phyloP scores from a whole-genome alignment of 2,329 filamentous ascomycete species.

The Xylaria sp. region DNA sequence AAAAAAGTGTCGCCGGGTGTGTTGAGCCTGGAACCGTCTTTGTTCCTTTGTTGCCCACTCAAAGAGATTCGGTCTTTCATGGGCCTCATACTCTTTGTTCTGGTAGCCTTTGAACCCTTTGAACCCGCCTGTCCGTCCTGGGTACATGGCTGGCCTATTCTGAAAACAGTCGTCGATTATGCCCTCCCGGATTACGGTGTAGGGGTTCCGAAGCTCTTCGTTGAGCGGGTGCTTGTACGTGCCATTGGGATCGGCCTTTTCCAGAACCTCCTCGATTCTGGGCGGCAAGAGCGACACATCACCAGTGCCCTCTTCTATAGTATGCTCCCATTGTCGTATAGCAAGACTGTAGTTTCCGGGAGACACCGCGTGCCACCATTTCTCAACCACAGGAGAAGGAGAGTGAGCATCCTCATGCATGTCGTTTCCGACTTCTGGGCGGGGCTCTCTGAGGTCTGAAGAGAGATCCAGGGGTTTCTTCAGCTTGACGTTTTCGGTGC shows the following conservation, averaged over 20 bases:
- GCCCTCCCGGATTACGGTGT: conserved; percentile 33
- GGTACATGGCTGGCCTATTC: conserved; percentile 41
- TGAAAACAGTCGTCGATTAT: conserved; percentile 41
- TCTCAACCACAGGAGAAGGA: conserved; percentile 1
- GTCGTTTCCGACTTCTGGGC: conserved; percentile 3
- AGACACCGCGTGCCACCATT: conserved; percentile 25
- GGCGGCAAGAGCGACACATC: conserved; percentile 24
- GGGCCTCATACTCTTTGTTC: conserved; percentile 18
- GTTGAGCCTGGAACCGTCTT: conserved; percentile 29
- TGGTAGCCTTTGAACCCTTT: conserved; percentile 26
- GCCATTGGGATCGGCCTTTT: conserved; percentile 30
- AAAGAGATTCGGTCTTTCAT: conserved; percentile 29
- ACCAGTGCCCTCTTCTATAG: conserved; percentile 21
- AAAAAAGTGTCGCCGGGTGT: conserved; percentile 37
- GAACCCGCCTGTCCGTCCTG: conserved; percentile 29
- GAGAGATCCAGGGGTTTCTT: conserved; percentile 14
- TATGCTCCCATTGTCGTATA: conserved; percentile 20
- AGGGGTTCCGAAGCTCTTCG: conserved; percentile 16
- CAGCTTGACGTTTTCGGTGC: not conserved
- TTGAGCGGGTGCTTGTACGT: conserved; percentile 16
- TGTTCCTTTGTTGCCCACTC: conserved; percentile 30
- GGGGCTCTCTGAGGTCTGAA: conserved; percentile 11
- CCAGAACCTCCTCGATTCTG: conserved; percentile 30
- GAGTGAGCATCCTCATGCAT: not conserved
- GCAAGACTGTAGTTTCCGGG: conserved; percentile 13